Conservation (phyloP, 805 yeast species). For the Kodamaea laetipori region DNA sequence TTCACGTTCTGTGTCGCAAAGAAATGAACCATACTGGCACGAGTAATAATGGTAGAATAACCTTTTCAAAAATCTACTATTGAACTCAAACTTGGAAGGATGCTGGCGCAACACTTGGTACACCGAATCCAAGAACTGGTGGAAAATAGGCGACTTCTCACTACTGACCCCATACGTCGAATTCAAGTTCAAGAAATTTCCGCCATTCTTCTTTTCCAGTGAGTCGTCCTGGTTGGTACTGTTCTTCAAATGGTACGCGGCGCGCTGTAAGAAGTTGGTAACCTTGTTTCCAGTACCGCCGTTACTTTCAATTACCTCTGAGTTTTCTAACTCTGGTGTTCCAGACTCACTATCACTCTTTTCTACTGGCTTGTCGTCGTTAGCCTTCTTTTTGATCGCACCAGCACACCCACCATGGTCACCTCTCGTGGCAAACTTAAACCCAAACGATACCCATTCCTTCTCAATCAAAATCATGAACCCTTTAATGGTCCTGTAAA, state of each 20-base stretch:
- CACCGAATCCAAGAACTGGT: conserved; percentile 88
- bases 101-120: conserved; percentile 75
- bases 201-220: conserved; percentile 18
- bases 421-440: conserved; percentile 78
- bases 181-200: conserved; percentile 32
- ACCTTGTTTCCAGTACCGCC: conserved; percentile 31
- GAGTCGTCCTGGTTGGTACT: conserved; percentile 33
- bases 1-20: conserved; percentile 74
- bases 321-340: conserved; percentile 13
- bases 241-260: conserved; percentile 43
- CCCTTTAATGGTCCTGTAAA: conserved; percentile 83
- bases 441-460: conserved; percentile 96
- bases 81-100: conserved; percentile 78
- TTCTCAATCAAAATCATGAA: conserved; percentile 84
- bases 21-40: conserved; percentile 92
- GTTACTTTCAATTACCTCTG: conserved; percentile 13
- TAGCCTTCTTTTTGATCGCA: conserved; percentile 31
- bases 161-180: conserved; percentile 39
- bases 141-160: conserved; percentile 80
- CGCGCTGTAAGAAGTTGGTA: conserved; percentile 41
- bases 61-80: conserved; percentile 83
- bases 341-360: conserved; percentile 16
- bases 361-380: conserved; percentile 17
- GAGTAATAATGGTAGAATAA: conserved; percentile 86
- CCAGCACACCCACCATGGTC: conserved; percentile 67